These are phyloP conservation scores for Syzygium malaccense DNA, from an alignment of 441 rosid genomes.

Conservation along the genomic window DNA sequence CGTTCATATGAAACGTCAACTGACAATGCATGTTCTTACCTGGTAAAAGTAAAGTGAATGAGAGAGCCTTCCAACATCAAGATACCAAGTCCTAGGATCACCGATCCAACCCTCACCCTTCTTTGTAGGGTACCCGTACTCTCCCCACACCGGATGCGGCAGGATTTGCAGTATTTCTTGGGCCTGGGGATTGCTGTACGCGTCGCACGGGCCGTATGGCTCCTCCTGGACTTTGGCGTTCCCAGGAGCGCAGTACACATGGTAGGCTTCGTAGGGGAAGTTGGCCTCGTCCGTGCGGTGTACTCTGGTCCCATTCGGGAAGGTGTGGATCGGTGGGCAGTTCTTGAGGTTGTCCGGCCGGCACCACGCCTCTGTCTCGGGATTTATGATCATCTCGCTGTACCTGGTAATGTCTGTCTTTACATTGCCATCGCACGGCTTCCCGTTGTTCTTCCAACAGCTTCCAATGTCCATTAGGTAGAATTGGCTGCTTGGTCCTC, in stretches of 20 bases:
- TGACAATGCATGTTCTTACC: background rate
- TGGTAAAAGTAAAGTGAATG: background rate
- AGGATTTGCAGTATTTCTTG: background rate
- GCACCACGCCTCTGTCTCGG: background rate
- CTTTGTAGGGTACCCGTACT: background rate
- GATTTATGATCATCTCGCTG: background rate
- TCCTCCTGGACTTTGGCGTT: background rate
- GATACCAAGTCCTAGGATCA: background rate
- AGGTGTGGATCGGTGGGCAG: background rate
- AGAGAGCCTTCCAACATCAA: background rate
- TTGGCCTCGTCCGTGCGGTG: background rate
- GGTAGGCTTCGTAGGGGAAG: background rate
- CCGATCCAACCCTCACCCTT: slow-evolving; percentile 1
- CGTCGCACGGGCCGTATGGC: background rate
- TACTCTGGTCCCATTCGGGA: background rate
- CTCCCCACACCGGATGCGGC: background rate
- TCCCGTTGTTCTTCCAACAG: slow-evolving; percentile 2
- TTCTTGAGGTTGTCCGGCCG: background rate
- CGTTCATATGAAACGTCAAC: background rate
- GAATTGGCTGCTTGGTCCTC: slow-evolving; percentile 3
- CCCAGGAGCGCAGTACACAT: background rate
- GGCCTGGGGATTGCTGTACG: slow-evolving; percentile 1
- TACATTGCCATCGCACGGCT: background rate
- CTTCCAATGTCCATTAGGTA: slow-evolving; percentile 1
- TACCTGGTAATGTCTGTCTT: background rate